A percentile compares a stretch with the other conserved stretches of the same genome.
Conservation (phyloP, 495 filamentous ascomycete species). For the Penicillium cosmopolitanum region DNA sequence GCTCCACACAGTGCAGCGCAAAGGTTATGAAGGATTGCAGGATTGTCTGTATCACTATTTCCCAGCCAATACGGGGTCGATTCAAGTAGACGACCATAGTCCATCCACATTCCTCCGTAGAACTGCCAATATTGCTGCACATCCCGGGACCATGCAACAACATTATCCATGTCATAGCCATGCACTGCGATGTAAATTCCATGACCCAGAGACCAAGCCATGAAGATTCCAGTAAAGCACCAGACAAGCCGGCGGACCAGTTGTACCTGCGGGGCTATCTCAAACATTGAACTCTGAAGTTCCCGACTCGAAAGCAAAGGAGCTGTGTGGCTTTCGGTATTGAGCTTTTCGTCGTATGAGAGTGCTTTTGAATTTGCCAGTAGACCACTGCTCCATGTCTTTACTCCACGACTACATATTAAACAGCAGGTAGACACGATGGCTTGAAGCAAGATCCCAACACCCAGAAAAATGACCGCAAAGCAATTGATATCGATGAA, state of each 20-base stretch:
- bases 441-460: slow-evolving; percentile 7
- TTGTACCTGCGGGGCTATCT: not conserved
- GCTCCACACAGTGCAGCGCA: slow-evolving; percentile 11
- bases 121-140: slow-evolving; percentile 10
- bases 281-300: not conserved
- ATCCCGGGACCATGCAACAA: slow-evolving; percentile 3
- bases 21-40: slow-evolving; percentile 10
- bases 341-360: not conserved
- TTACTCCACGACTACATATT: not conserved
- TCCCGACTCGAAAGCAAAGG: not conserved
- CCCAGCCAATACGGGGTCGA: slow-evolving; percentile 8
- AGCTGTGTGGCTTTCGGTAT: not conserved
- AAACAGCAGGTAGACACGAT: slow-evolving; percentile 6
- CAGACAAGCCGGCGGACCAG: not conserved
- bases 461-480: slow-evolving; percentile 2
- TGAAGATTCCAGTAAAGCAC: not conserved
- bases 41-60: slow-evolving; percentile 5
- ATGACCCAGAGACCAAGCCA: not conserved
- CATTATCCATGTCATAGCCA: slow-evolving; percentile 5
- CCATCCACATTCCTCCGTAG: slow-evolving; percentile 8
- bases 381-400: slow-evolving; percentile 7
- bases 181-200: not conserved
- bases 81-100: not conserved
- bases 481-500: slow-evolving; percentile 7
- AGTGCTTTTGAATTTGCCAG: slow-evolving; percentile 2